Evolutionary conservation across 2,329 filamentous ascomycete species (phyloP).

Genomic region (Calonectria crousiana): DNA sequence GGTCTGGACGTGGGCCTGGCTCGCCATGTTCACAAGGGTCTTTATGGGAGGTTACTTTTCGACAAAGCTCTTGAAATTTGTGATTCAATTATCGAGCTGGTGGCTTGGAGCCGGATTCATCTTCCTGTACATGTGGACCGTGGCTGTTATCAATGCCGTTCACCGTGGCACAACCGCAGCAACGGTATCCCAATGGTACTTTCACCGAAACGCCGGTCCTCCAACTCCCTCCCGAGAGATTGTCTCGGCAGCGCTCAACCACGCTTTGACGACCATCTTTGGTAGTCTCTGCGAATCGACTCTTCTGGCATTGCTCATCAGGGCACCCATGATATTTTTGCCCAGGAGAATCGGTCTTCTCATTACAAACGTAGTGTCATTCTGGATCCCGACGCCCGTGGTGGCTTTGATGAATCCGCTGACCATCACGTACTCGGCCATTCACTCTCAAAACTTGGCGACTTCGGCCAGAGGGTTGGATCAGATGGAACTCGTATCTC

Average conservation of each 20-base stretch:
- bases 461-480: constrained; percentile 83
- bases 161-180: constrained; percentile 93
- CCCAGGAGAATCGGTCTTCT: constrained; percentile 76
- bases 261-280: constrained; percentile 88
- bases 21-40: constrained; percentile 94
- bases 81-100: constrained; percentile 91
- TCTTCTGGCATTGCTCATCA: constrained; percentile 81
- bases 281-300: constrained; percentile 93
- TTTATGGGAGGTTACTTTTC: constrained; percentile 93
- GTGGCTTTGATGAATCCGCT: constrained; percentile 90
- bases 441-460: constrained; percentile 87
- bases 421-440: constrained; percentile 91
- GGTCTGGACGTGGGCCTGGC: constrained; percentile 94
- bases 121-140: constrained; percentile 94
- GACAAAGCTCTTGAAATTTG: constrained; percentile 73
- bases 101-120: constrained; percentile 95
- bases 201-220: constrained; percentile 88
- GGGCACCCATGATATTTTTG: constrained; percentile 86
- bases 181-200: constrained; percentile 99
- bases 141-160: constrained; percentile 87
- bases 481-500: constrained; percentile 84
- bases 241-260: constrained; percentile 83
- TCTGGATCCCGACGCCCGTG: constrained; percentile 86
- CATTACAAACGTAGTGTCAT: constrained; percentile 80
- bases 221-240: constrained; percentile 83